These are phyloP conservation scores for California macrophylla DNA, from an alignment of 441 rosid genomes.

Conservation along the genomic window DNA sequence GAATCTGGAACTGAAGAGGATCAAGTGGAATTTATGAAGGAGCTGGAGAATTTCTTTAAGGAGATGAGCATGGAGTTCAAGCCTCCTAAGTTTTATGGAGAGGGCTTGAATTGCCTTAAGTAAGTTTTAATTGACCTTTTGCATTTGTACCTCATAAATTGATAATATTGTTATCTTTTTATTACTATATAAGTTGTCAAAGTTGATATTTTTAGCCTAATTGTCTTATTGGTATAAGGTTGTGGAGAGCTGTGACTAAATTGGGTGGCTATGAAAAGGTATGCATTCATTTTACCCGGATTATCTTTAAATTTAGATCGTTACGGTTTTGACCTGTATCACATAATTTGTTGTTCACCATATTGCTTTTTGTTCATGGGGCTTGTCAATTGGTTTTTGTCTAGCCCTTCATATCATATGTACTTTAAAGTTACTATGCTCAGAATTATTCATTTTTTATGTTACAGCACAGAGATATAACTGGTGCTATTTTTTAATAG, in stretches of 20 bases:
- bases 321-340: not conserved
- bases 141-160: not conserved
- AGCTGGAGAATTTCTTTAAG: slow-evolving; percentile 42
- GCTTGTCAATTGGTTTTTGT: not conserved
- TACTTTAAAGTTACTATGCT: not conserved
- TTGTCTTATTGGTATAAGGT: slow-evolving; percentile 34
- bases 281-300: slow-evolving; percentile 15
- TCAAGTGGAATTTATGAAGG: slow-evolving; percentile 52
- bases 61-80: slow-evolving; percentile 56
- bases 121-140: slow-evolving; percentile 26
- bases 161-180: slow-evolving; percentile 7
- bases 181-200: not conserved
- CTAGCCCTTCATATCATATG: not conserved
- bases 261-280: slow-evolving; percentile 78
- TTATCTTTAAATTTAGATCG: slow-evolving; percentile 1
- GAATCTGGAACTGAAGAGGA: slow-evolving; percentile 69
- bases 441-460: slow-evolving; percentile 7
- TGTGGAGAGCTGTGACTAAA: slow-evolving; percentile 60
- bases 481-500: slow-evolving; percentile 26
- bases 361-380: not conserved
- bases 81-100: slow-evolving; percentile 70
- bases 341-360: not conserved
- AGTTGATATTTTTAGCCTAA: slow-evolving; percentile 21
- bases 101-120: slow-evolving; percentile 64
- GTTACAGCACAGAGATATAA: slow-evolving; percentile 6